Evolutionary conservation across 2,329 filamentous ascomycete genomes (phyloP).

Genomic region (Cordyceps fumosorosea): DNA sequence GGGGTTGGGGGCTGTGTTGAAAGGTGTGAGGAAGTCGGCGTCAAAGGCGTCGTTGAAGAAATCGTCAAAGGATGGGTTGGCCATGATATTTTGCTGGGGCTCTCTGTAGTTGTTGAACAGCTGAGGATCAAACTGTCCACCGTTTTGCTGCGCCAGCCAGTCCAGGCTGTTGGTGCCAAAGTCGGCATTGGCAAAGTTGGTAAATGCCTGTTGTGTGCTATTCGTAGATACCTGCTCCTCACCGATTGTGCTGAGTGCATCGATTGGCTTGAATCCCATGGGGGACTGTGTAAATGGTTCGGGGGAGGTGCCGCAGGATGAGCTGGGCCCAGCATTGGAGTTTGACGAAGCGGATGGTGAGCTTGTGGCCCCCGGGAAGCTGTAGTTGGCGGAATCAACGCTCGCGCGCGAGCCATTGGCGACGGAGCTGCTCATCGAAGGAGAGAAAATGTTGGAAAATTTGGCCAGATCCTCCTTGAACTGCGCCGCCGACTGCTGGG

Average conservation of each 20-base stretch:
- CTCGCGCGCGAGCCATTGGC: constrained; percentile 44
- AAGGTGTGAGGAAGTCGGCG: constrained; percentile 73
- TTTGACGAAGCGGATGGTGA: constrained; percentile 60
- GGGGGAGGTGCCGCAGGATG: constrained; percentile 70
- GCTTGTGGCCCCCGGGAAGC: constrained; percentile 42
- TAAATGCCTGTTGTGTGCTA: constrained; percentile 24
- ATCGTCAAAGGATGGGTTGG: constrained; percentile 63
- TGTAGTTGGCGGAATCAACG: constrained; percentile 44
- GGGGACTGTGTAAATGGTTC: constrained; percentile 70
- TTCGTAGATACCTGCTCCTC: constrained; percentile 50
- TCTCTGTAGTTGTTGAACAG: constrained; percentile 91
- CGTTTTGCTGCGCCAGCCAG: constrained; percentile 74
- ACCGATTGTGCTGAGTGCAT: constrained; percentile 58
- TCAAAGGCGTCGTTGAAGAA: constrained; percentile 74
- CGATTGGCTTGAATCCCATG: constrained; percentile 54
- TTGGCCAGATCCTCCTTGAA: constrained; percentile 47
- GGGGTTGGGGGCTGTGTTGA: constrained; percentile 55
- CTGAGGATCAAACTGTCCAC: constrained; percentile 82
- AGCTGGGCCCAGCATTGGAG: constrained; percentile 52
- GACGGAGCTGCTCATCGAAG: constrained; percentile 40
- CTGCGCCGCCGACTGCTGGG: constrained; percentile 17
- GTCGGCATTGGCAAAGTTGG: constrained; percentile 27
- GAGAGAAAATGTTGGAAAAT: constrained; percentile 53
- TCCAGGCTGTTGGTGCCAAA: constrained; percentile 55
- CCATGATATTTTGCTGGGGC: constrained; percentile 72